Evolutionary conservation across 345 rosid genomes (phyloP).

Genomic region (Corchorus olitorius): DNA sequence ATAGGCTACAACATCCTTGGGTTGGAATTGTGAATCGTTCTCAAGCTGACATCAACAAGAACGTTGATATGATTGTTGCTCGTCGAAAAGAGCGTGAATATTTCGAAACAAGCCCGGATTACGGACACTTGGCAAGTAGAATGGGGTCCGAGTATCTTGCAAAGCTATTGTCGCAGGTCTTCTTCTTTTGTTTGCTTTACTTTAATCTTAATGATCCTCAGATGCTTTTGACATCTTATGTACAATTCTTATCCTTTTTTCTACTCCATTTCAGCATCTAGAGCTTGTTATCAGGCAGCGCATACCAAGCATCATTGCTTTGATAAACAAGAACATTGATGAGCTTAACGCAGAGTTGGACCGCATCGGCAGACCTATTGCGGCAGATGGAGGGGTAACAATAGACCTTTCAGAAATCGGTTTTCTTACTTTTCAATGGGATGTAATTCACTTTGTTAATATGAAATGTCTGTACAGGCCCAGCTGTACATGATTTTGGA

Average conservation of each 20-base stretch:
- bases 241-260: background rate
- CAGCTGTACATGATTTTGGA: slow-evolving; percentile 93
- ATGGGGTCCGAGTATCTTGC: slow-evolving; percentile 99
- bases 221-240: background rate
- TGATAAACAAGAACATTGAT: slow-evolving; percentile 93
- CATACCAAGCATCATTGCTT: slow-evolving; percentile 93
- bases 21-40: slow-evolving; percentile 99
- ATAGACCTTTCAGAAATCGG: slow-evolving; percentile 17
- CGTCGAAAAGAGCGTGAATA: slow-evolving; percentile 93
- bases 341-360: slow-evolving; percentile 98
- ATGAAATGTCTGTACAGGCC: slow-evolving; percentile 56
- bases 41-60: slow-evolving; percentile 98
- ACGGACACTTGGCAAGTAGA: slow-evolving; percentile 87
- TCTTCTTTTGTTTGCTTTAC: slow-evolving; percentile 8
- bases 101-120: slow-evolving; percentile 97
- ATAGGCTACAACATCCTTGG: slow-evolving; percentile 99
- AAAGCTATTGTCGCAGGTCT: slow-evolving; percentile 86
- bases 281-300: slow-evolving; percentile 94
- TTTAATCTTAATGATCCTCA: slow-evolving; percentile 3
- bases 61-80: slow-evolving; percentile 90
- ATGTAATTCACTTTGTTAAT: slow-evolving; percentile 21
- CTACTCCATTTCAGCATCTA: slow-evolving; percentile 60
- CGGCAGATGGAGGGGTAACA: slow-evolving; percentile 97
- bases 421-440: slow-evolving; percentile 22
- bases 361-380: slow-evolving; percentile 95